Base-by-base conservation (phyloP, 129 eudicot genomes). In the Escallonia herrerae region DNA sequence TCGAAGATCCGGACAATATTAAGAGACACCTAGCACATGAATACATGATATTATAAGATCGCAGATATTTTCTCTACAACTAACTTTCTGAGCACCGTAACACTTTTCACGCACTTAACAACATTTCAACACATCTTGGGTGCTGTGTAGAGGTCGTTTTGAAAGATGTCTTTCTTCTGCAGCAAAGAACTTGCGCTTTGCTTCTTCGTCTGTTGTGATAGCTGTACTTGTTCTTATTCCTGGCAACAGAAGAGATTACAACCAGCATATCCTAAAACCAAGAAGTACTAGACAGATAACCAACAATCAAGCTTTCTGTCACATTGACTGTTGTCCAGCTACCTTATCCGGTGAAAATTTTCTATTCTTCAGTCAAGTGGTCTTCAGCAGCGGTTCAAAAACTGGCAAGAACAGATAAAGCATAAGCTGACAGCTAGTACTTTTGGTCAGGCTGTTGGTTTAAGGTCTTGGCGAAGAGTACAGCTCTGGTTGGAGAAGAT, bases 371-470 rank as follows among this genome's bases (percentile, higher is more conserved):
- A 84, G 70, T 83, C 95, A 7, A 63, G 62, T n/a, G 41, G 80
- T 57, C 66, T 82, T 48, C 89, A 77, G 69, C 95, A 90, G 67
- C 77, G 93, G 86, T 90, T 84, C 75, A 90, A 90, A 81, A 87
- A 90, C 58, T 90, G 97, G 97, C 87, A 87, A 67, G 86, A 84
- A 15, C 67, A 71, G 66, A 75, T 95, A 65, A 87, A 76, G 77
- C 59, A 87, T 67, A 90, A 80, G 72, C 79, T 90, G 10, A 90
- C 97, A 5, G 93, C 97, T 15, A 90, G 97, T 76, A 90, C 97
- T 61, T 87, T 90, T 62, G 81, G 80, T 56, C 74, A 68, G 46
- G 97, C 97, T 8, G 64, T 90, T 55, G 97, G 93, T 46, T 83
- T 90, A 43, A 84, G 85, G 87, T 93, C 87, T 60, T 79, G 77